Percentiles rank a stretch among this genome's conserved stretches.
Conservation (phyloP, 768 basidiomycete genomes). For the Rhizopogon rudus region DNA sequence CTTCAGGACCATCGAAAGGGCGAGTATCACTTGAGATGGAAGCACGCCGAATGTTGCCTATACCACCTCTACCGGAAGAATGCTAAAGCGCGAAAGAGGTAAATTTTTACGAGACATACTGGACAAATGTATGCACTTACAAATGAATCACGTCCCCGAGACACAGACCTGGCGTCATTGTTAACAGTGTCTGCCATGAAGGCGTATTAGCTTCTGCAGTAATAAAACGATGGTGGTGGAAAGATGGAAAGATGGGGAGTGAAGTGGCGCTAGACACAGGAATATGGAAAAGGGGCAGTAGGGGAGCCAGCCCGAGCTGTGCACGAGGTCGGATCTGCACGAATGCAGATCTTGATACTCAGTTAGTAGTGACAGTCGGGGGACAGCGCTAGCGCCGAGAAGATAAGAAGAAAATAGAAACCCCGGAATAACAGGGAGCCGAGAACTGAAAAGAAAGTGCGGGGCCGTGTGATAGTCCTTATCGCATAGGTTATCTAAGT, state of each 20-base stretch:
- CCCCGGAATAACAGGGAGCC: not conserved
- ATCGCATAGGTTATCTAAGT: not conserved
- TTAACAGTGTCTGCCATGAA: constrained; percentile 20
- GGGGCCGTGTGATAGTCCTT: not conserved
- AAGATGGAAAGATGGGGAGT: not conserved
- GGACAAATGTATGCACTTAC: constrained; percentile 31
- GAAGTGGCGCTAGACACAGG: not conserved
- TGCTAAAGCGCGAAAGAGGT: constrained; percentile 22
- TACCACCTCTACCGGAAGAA: constrained; percentile 64
- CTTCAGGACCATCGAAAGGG: constrained; percentile 44
- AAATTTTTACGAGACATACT: not conserved
- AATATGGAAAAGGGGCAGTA: not conserved
- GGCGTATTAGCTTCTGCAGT: not conserved
- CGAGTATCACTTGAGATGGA: constrained; percentile 42
- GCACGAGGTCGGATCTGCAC: constrained; percentile 2
- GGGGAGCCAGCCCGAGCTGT: not conserved
- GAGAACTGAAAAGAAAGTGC: not conserved
- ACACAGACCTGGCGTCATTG: constrained; percentile 41
- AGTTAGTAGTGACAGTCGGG: not conserved
- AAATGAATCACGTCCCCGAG: constrained; percentile 55
- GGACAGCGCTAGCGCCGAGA: not conserved
- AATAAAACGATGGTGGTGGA: not conserved
- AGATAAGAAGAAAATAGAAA: constrained; percentile 1
- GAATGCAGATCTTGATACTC: not conserved
- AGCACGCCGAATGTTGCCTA: constrained; percentile 58